These are phyloP conservation scores for Beauveria bassiana DNA, from an alignment of 2,329 filamentous ascomycete species.

Conservation along the genomic window DNA sequence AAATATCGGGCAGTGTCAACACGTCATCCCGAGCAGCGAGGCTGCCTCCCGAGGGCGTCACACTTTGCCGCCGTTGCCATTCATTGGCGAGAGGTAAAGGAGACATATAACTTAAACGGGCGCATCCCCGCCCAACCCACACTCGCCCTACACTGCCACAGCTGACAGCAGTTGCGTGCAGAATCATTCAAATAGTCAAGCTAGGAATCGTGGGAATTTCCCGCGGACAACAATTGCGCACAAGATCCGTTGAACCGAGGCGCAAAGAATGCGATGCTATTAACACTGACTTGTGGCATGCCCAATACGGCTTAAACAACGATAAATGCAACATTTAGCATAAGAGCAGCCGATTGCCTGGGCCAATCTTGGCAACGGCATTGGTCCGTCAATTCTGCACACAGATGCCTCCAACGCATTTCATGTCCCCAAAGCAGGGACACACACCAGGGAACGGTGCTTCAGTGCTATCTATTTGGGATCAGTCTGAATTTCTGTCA, in stretches of 20 bases:
- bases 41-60: too few species aligned
- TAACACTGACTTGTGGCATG: too few species aligned
- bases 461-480: neutral
- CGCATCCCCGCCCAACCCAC: neutral
- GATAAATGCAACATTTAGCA: neutral
- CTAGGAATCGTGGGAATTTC: neutral
- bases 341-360: neutral
- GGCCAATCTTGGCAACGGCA: neutral
- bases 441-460: conserved; percentile 3
- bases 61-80: neutral
- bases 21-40: neutral
- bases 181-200: neutral
- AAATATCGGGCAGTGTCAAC: too few species aligned
- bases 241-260: neutral
- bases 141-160: conserved; percentile 5
- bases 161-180: neutral
- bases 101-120: neutral
- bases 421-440: neutral
- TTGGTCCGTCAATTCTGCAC: neutral
- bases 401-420: neutral
- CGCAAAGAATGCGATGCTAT: neutral
- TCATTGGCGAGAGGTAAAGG: neutral
- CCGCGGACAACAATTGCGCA: neutral
- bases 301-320: too few species aligned
- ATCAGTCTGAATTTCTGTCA: neutral